A percentile compares a stretch with the other conserved stretches of the same genome.
phyloP scores from a whole-genome alignment of 805 yeast genomes.

The Wickerhamomyces rabaulensis region DNA sequence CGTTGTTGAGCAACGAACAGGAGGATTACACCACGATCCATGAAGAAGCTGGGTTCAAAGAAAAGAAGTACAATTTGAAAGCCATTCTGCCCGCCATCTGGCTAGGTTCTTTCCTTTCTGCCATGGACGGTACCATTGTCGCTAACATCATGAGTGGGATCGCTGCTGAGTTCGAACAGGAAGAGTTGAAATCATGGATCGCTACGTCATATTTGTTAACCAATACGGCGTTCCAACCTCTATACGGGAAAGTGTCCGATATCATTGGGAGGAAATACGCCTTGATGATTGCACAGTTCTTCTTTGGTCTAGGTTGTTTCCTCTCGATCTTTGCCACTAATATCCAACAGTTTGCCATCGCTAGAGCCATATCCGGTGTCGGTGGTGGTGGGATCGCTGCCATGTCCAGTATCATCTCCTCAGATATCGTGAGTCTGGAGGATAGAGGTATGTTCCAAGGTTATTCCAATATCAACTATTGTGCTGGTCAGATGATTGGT shows the following conservation, averaged over 20 bases:
- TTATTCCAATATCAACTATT: constrained; percentile 33
- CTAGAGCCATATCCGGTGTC: constrained; percentile 49
- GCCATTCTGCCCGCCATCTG: constrained; percentile 23
- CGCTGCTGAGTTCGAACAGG: constrained; percentile 49
- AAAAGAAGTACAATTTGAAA: background rate
- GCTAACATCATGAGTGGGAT: constrained; percentile 49
- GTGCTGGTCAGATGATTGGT: constrained; percentile 34
- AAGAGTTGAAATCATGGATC: constrained; percentile 53
- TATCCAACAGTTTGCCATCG: constrained; percentile 38
- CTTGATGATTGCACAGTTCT: constrained; percentile 35
- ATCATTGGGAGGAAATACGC: constrained; percentile 47
- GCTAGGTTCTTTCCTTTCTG: constrained; percentile 43
- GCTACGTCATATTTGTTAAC: constrained; percentile 65
- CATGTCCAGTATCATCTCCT: constrained; percentile 43
- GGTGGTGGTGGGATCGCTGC: constrained; percentile 55
- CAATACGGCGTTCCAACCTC: constrained; percentile 65
- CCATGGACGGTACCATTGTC: constrained; percentile 55
- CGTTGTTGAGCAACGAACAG: too few relatives aligned
- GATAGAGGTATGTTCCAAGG: constrained; percentile 50
- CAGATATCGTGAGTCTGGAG: constrained; percentile 47
- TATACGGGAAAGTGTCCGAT: constrained; percentile 64
- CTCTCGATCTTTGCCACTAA: constrained; percentile 33
- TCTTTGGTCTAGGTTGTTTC: constrained; percentile 40
- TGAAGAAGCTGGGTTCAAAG: too few relatives aligned
- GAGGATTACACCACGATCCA: too few relatives aligned